Conservation (phyloP, 805 yeast genomes). For the Yarrowia sp. region DNA sequence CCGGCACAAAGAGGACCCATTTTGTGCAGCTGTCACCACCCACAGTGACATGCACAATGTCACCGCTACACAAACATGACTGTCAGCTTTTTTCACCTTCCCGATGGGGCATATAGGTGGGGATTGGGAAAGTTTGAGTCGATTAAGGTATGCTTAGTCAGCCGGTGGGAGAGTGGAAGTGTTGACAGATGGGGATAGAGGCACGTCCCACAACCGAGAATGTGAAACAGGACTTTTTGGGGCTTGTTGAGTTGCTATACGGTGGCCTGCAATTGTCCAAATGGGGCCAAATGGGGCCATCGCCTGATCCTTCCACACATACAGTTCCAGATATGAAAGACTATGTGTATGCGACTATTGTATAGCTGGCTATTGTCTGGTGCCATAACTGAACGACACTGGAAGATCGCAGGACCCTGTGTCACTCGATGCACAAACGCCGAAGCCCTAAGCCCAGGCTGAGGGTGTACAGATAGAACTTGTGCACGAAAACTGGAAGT, state of each 20-base stretch:
- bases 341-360: slow-evolving; percentile 6
- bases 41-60: too few species aligned
- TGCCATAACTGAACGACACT: slow-evolving; percentile 11
- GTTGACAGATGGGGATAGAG: too few species aligned
- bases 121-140: background rate
- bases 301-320: background rate
- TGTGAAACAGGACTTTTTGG: background rate
- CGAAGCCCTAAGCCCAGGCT: too few species aligned
- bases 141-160: background rate
- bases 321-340: slow-evolving; percentile 12
- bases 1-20: background rate
- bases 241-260: background rate
- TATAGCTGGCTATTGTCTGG: background rate
- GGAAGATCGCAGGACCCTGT: slow-evolving; percentile 27
- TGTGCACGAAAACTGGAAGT: too few species aligned
- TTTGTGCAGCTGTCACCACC: too few species aligned
- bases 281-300: too few species aligned
- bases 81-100: background rate
- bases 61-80: too few species aligned
- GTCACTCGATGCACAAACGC: background rate
- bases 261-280: too few species aligned
- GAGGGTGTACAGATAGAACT: too few species aligned
- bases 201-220: background rate
- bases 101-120: background rate
- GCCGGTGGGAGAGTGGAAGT: background rate